phyloP scores from a whole-genome alignment of 2,329 filamentous ascomycete species.

The Colletotrichum filicis region DNA sequence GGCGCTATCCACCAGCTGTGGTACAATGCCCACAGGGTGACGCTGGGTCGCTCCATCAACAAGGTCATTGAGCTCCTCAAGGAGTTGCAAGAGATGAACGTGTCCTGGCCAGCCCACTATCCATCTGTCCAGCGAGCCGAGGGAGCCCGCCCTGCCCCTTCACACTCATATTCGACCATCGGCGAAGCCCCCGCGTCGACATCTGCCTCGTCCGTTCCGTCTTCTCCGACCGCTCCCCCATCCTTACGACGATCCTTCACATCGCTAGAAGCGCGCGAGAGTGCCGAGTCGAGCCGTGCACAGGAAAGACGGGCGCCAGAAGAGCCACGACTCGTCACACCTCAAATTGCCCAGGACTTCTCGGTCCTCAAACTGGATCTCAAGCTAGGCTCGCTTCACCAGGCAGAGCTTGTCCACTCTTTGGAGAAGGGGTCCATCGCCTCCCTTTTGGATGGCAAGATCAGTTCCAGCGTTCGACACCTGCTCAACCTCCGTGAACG shows the following conservation, averaged over 20 bases:
- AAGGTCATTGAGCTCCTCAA: conserved; percentile 86
- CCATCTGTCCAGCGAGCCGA: conserved; percentile 80
- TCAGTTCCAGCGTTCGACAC: conserved; percentile 92
- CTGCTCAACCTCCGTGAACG: conserved; percentile 87
- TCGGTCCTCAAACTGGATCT: conserved; percentile 95
- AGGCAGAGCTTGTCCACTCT: conserved; percentile 92
- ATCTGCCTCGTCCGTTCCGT: conserved; percentile 48
- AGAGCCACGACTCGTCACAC: conserved; percentile 88
- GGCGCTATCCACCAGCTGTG: conserved; percentile 92
- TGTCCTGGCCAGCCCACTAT: conserved; percentile 94
- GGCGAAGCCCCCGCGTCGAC: conserved; percentile 56
- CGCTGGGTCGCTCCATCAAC: conserved; percentile 88
- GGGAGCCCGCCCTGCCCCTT: conserved; percentile 67
- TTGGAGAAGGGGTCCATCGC: conserved; percentile 93
- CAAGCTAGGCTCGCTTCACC: conserved; percentile 86
- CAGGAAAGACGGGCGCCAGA: conserved; percentile 69
- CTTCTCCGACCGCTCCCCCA: conserved; percentile 57
- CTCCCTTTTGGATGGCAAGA: conserved; percentile 90
- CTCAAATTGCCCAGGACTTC: conserved; percentile 95
- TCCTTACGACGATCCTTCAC: conserved; percentile 78
- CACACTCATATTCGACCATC: conserved; percentile 71
- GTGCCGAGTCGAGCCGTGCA: conserved; percentile 78
- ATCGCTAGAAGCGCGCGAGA: conserved; percentile 61
- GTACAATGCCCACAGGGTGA: conserved; percentile 92
- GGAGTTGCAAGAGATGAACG: conserved; percentile 88